phyloP scores from a whole-genome alignment of 1,139 yeast genomes.

The Hanseniaspora uvarum region DNA sequence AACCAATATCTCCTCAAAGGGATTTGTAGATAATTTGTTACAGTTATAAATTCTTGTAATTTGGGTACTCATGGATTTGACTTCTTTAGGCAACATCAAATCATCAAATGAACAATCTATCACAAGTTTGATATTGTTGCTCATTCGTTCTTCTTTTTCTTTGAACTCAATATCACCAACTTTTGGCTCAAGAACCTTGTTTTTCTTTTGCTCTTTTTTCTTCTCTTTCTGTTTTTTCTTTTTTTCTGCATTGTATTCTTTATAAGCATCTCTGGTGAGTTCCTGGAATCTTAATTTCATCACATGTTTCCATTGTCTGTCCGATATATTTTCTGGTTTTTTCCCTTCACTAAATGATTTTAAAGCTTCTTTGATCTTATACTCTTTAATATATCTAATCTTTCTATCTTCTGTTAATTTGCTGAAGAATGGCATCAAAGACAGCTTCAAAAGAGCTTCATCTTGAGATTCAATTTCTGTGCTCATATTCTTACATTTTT shows the following conservation, averaged over 20 bases:
- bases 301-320: conserved; percentile 67
- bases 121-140: conserved; percentile 45
- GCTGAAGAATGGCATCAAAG: neutral
- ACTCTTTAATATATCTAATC: conserved; percentile 9
- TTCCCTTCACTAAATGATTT: neutral
- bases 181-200: conserved; percentile 33
- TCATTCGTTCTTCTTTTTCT: conserved; percentile 36
- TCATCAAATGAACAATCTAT: conserved; percentile 89
- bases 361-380: conserved; percentile 2
- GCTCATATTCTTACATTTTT: neutral
- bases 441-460: neutral
- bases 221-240: conserved; percentile 40
- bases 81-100: conserved; percentile 71
- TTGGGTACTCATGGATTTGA: conserved; percentile 68
- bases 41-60: conserved; percentile 73
- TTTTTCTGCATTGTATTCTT: conserved; percentile 39
- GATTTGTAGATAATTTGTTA: conserved; percentile 48
- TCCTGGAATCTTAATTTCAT: conserved; percentile 54
- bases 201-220: conserved; percentile 31
- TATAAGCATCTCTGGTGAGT: conserved; percentile 50
- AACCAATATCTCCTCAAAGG: conserved; percentile 51
- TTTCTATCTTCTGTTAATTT: conserved; percentile 6
- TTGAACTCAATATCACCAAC: conserved; percentile 26
- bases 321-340: conserved; percentile 77
- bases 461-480: neutral